Percentiles rank a stretch among this genome's conserved stretches.
These are phyloP conservation scores for Leccinellum albellum DNA, from an alignment of 768 basidiomycete species.

Conservation along the genomic window DNA sequence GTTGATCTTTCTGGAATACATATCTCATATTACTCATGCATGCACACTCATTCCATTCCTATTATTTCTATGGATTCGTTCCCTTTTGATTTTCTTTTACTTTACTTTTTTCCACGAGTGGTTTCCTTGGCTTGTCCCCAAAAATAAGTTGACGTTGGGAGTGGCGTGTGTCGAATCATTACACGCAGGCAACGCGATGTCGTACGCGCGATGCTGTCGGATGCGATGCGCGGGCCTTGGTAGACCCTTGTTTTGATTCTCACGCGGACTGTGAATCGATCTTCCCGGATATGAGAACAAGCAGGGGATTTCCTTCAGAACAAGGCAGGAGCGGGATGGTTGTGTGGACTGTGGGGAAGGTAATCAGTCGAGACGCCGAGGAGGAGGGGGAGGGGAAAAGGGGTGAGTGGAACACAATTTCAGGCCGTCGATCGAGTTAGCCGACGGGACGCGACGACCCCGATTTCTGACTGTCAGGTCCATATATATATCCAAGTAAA, in stretches of 20 bases:
- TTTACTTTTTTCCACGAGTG: slow-evolving; percentile 10
- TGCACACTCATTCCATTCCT: slow-evolving; percentile 25
- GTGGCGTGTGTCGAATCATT: slow-evolving; percentile 1
- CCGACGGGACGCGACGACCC: background rate
- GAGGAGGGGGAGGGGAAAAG: background rate
- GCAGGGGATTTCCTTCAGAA: background rate
- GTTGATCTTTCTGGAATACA: slow-evolving; percentile 25
- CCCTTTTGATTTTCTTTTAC: background rate
- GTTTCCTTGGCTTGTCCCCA: slow-evolving; percentile 13
- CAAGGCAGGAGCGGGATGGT: background rate
- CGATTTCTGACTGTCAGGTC: background rate
- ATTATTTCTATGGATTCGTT: slow-evolving; percentile 7
- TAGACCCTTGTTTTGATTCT: slow-evolving; percentile 3
- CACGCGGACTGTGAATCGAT: slow-evolving; percentile 11
- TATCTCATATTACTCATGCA: slow-evolving; percentile 13
- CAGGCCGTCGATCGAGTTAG: background rate
- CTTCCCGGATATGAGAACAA: slow-evolving; percentile 16
- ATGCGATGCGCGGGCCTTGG: slow-evolving; percentile 1
- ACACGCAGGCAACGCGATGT: background rate
- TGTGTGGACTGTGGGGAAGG: background rate
- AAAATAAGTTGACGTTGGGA: background rate
- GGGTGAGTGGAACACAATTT: background rate
- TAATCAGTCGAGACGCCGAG: background rate
- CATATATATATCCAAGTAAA: background rate
- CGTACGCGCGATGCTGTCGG: background rate